phyloP scores from a whole-genome alignment of 202 grass and related monocot species.

The Carex arenaria region DNA sequence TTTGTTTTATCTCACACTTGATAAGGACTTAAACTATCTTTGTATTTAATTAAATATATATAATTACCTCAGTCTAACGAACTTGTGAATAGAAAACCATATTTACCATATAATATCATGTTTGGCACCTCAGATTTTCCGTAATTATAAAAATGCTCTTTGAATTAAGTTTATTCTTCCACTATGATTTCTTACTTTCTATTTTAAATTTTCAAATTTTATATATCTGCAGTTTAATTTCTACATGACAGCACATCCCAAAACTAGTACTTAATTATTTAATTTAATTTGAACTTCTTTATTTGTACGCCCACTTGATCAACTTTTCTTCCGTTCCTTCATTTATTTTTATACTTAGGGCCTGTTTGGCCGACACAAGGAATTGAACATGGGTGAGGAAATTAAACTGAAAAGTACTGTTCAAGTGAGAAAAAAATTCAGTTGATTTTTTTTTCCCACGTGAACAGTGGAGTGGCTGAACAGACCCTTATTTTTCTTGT shows the following conservation, averaged over 20 bases:
- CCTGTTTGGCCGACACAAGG: too few relatives aligned
- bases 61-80: neutral
- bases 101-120: neutral
- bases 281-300: neutral
- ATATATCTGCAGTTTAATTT: neutral
- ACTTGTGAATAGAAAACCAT: neutral
- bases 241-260: neutral
- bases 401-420: too few relatives aligned
- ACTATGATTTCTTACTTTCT: neutral
- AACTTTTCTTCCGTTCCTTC: neutral
- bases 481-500: neutral
- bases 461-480: too few relatives aligned
- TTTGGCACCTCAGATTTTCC: neutral
- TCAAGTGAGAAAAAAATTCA: too few relatives aligned
- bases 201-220: neutral
- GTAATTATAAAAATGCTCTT: neutral
- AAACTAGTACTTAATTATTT: neutral
- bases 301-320: neutral
- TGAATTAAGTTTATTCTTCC: neutral
- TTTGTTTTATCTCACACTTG: slow-evolving; percentile 5
- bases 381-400: too few relatives aligned
- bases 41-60: neutral
- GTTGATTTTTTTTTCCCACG: too few relatives aligned
- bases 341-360: neutral
- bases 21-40: neutral